Evolutionary conservation across 2,329 filamentous ascomycete genomes (phyloP).

Genomic region (Akanthomyces uredinophilus): DNA sequence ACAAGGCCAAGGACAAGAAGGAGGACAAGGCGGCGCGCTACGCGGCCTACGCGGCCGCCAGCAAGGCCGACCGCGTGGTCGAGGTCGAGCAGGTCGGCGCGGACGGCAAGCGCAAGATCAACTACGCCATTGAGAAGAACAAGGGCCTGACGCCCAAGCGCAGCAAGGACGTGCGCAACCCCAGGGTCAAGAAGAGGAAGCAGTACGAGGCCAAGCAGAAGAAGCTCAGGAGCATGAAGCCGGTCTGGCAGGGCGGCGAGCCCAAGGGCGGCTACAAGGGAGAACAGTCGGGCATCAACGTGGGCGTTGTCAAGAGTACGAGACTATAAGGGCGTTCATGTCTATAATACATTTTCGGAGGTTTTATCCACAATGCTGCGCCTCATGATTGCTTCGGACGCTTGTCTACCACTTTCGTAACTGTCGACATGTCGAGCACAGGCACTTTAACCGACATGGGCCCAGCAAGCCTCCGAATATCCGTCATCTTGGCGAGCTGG

Average conservation of each 20-base stretch:
- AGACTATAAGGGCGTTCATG: constrained; percentile 59
- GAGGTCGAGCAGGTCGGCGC: constrained; percentile 65
- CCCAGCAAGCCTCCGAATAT: no score
- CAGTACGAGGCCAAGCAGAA: constrained; percentile 96
- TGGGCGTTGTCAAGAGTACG: constrained; percentile 83
- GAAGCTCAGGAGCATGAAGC: constrained; percentile 84
- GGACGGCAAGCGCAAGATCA: constrained; percentile 89
- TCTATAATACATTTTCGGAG: background rate
- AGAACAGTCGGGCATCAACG: constrained; percentile 94
- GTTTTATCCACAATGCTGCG: background rate
- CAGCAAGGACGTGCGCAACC: constrained; percentile 92
- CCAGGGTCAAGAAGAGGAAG: constrained; percentile 95
- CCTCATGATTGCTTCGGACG: no score
- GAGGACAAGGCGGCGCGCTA: constrained; percentile 61
- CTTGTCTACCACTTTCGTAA: no score
- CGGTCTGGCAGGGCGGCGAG: constrained; percentile 80
- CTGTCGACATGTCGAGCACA: no score
- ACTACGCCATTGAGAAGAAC: constrained; percentile 94
- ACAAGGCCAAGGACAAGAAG: constrained; percentile 63
- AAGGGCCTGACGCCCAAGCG: constrained; percentile 86
- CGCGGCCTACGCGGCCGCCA: constrained; percentile 54
- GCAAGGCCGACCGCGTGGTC: constrained; percentile 58
- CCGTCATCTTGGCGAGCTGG: no score
- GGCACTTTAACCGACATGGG: no score
- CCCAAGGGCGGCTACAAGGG: constrained; percentile 81